Base-by-base conservation (phyloP, 345 rosid genomes). In the Erysimum cheiranthoides region DNA sequence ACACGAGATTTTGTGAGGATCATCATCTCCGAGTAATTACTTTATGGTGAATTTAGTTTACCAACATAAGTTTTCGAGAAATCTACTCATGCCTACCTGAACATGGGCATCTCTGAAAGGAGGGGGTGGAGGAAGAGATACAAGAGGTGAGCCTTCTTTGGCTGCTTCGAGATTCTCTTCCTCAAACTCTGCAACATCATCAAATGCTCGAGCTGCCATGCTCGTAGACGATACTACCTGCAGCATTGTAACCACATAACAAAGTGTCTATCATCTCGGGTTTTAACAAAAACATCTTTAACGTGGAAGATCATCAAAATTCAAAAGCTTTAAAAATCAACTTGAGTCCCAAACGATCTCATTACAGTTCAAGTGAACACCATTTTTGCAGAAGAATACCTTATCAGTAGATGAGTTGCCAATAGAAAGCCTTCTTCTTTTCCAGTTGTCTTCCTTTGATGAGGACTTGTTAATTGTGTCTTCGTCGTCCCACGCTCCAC, bases 181-280 rank as follows among this genome's bases (percentile, higher is more conserved):
- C 39, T 85, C 92, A 75, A 69, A 64, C 52, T 85, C 97, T 69
- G 83, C 81, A 36, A 74, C 67, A 10, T 84, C 86, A 27, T 87
- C 88, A 66, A 60, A 66, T n/a, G 80, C 89, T 14, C 78, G 85
- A 62, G 90, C 93, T 78, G 92, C 93, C 87, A 90, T 87, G 82
- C 92, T 79, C 8, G 90, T 85, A 50, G 91, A 82, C 35, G 93
- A 89, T 59, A 84, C 73, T 21, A 75, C 47, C 81, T 77, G 50
- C 68, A 56, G 31, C 66, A 64, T 16, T 39, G 4, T 56, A 42
- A 42, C 27, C 69, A 43, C 3, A 3, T 47, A 38, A 31, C 17
- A 3, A 49, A 52, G 40, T 25, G 40, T 25, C 50, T 61, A 32
- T 68, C 28, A 76, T 21, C 46, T 32, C 63, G 2, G 18, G 30